phyloP scores from a whole-genome alignment of 108 stramenopile species.

The Aurantiochytrium sp. region DNA sequence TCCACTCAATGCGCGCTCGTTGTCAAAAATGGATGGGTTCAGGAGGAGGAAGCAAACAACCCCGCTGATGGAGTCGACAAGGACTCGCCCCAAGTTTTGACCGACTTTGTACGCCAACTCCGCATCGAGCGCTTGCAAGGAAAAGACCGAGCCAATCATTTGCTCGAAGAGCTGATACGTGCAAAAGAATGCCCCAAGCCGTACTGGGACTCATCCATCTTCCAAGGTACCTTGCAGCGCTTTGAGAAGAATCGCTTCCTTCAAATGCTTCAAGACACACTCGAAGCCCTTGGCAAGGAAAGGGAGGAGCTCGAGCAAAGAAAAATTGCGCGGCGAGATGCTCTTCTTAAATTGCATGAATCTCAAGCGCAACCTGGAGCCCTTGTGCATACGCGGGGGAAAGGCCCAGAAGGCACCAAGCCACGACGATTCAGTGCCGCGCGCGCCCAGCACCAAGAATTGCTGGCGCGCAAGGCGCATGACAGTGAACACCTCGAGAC shows the following conservation, averaged over 20 bases:
- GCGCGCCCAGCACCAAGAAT: background rate
- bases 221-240: background rate
- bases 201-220: background rate
- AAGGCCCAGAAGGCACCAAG: background rate
- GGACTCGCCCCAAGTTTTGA: background rate
- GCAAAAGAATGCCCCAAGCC: background rate
- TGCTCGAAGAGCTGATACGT: background rate
- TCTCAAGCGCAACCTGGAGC: background rate
- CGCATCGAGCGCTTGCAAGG: background rate
- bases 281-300: background rate
- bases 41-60: background rate
- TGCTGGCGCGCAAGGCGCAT: background rate
- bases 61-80: background rate
- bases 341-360: background rate
- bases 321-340: background rate
- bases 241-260: background rate
- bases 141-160: background rate
- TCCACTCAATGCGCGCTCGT: background rate
- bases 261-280: background rate
- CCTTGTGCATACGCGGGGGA: no score
- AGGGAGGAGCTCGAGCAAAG: background rate
- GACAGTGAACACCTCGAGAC: background rate
- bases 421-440: background rate
- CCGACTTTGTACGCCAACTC: background rate
- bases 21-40: background rate